phyloP scores from a whole-genome alignment of 179 eudicot genomes.

The Silene vulgaris region DNA sequence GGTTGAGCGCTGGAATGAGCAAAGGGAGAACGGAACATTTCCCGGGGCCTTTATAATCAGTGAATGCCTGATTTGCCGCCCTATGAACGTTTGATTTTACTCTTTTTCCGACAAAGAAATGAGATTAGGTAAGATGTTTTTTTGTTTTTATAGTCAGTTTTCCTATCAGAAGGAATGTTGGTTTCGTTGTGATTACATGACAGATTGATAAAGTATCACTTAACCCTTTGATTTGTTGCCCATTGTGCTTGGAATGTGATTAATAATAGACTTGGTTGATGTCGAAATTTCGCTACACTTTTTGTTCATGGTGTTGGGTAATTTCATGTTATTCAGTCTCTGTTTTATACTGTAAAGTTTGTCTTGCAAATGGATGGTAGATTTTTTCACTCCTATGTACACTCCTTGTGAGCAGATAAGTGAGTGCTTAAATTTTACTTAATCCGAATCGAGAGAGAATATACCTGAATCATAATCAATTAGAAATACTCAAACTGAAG shows the following conservation, averaged over 20 bases:
- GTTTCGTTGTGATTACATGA: background rate
- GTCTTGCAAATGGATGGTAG: no score
- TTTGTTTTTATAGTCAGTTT: background rate
- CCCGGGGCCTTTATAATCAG: conserved; percentile 35
- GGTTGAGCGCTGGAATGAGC: conserved; percentile 46
- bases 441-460: no score
- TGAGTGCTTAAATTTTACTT: no score
- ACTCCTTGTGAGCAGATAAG: no score
- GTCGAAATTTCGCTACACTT: background rate
- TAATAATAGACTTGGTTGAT: background rate
- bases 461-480: no score
- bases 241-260: conserved; percentile 1
- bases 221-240: background rate
- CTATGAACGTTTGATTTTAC: background rate
- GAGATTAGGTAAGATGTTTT: no score
- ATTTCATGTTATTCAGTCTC: background rate
- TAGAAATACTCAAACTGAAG: no score
- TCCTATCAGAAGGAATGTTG: background rate
- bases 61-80: background rate
- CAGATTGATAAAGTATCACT: conserved; percentile 8
- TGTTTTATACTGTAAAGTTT: background rate
- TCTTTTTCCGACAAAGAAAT: background rate
- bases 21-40: conserved; percentile 43
- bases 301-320: background rate
- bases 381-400: no score